phyloP scores from a whole-genome alignment of 1,284 basidiomycete species.

The Anthracocystis walkeri region DNA sequence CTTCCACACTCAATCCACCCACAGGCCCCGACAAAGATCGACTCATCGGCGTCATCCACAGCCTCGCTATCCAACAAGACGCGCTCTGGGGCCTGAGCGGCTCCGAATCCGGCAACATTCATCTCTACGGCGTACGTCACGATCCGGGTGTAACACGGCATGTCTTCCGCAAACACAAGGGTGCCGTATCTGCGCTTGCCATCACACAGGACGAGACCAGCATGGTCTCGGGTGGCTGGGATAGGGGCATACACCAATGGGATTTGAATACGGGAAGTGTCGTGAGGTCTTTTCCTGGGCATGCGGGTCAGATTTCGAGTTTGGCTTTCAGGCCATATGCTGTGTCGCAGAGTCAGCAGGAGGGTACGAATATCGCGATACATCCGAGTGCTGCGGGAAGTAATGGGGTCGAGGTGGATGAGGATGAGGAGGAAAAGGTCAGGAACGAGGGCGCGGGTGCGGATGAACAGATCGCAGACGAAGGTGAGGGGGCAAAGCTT shows the following conservation, averaged over 20 bases:
- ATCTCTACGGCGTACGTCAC: conserved; percentile 91
- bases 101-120: conserved; percentile 70
- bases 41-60: conserved; percentile 61
- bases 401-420: conserved; percentile 1
- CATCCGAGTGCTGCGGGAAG: conserved; percentile 18
- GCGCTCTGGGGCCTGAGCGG: conserved; percentile 65
- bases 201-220: conserved; percentile 84
- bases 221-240: conserved; percentile 93
- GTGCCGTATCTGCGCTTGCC: conserved; percentile 86
- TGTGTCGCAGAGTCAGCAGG: conserved; percentile 40
- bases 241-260: conserved; percentile 95
- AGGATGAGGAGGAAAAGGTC: conserved; percentile 30
- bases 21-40: conserved; percentile 39
- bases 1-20: neutral
- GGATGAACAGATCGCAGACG: neutral
- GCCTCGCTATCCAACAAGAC: conserved; percentile 64
- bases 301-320: conserved; percentile 87
- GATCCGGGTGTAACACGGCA: conserved; percentile 85
- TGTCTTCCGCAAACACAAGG: conserved; percentile 77
- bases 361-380: conserved; percentile 26
- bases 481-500: neutral
- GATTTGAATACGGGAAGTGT: conserved; percentile 91
- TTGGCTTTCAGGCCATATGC: conserved; percentile 79
- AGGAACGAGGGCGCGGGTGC: conserved; percentile 15
- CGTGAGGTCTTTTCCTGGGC: conserved; percentile 82